Base-by-base conservation (phyloP, 2,329 filamentous ascomycete species). In the Aspergillus thermomutatus region DNA sequence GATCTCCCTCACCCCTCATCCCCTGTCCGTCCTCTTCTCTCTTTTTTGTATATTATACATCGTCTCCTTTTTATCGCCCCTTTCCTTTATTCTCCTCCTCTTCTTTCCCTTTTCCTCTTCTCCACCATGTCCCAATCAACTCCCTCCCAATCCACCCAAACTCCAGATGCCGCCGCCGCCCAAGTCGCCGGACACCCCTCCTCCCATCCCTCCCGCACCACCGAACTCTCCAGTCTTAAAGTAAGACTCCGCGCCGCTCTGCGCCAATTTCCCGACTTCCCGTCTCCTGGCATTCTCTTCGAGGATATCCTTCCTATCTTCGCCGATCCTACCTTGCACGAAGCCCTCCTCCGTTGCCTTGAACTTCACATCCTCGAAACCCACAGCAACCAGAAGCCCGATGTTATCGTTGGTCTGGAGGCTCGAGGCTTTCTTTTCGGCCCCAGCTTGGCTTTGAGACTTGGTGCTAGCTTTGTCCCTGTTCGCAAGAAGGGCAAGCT, bases 221-320 rank as follows among this genome's bases (percentile, higher is more conserved):
- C 75, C 75, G 80, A 86, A 84, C 80, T 83, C 78, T 67, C 80
- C 79, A 73, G 76, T 83, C 84, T 87, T 83, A 83, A 84, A 76
- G 78, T 83, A 79, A 88, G 74, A 77, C 83, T 92, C 82, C 82
- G 87, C 72, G 77, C 79, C 65, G 85, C 88, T 58, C 85, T 97
- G 66, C 90, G 90, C 76, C 87, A 92, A 75, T 96, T 91, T 79
- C 86, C 87, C 70, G 91, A 97, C 82, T 97, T 97, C 80, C 93
- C 93, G 58, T 87, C 89, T 64, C 87, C 89, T 48, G 93, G 94
- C 75, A 93, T 99, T 72, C 83, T 96, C 69, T 99, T 99, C 78
- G 91, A 97, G 80, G 94, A 99, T 74, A 97, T 99, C 78, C 88
- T 99, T 76, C 94, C 94, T 60, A 88, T 97, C 72, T 97, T 99